Evolutionary conservation across 2,329 filamentous ascomycete species (phyloP).

Genomic region (Talaromyces amestolkiae): DNA sequence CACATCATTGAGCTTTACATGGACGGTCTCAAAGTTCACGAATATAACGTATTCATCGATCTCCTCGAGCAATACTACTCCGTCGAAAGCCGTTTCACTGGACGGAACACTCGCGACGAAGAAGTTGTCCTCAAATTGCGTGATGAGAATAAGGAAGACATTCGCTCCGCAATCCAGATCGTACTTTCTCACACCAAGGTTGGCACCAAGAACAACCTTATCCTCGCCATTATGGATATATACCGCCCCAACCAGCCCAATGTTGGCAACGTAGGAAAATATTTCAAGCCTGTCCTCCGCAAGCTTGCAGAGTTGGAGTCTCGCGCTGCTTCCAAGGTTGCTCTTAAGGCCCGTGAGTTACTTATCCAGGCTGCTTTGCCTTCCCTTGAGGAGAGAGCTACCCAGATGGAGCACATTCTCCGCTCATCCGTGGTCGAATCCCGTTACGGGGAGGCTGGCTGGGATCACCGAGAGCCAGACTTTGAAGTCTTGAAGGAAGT

Average conservation of each 20-base stretch:
- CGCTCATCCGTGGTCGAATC: constrained; percentile 94
- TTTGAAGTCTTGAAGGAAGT: constrained; percentile 93
- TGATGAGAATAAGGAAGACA: constrained; percentile 94
- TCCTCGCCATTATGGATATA: constrained; percentile 86
- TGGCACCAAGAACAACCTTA: constrained; percentile 86
- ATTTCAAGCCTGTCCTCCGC: constrained; percentile 77
- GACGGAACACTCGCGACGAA: constrained; percentile 81
- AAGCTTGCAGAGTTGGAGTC: constrained; percentile 89
- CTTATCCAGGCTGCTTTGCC: constrained; percentile 96
- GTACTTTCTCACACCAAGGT: constrained; percentile 93
- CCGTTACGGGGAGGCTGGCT: constrained; percentile 94
- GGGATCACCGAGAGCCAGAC: constrained; percentile 91
- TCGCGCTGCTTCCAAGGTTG: constrained; percentile 85
- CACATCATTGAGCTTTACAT: constrained; percentile 75
- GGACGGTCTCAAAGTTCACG: constrained; percentile 86
- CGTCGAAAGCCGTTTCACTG: constrained; percentile 84
- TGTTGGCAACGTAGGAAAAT: constrained; percentile 81
- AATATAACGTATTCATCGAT: constrained; percentile 75
- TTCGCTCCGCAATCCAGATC: constrained; percentile 76
- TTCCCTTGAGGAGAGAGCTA: constrained; percentile 88
- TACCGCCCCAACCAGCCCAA: constrained; percentile 94
- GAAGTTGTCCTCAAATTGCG: constrained; percentile 90
- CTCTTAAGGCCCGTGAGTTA: constrained; percentile 93
- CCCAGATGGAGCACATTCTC: constrained; percentile 98
- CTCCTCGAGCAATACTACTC: constrained; percentile 79